These are phyloP conservation scores for Cercospora sp. DNA, from an alignment of 2,329 filamentous ascomycete genomes.

Conservation along the genomic window DNA sequence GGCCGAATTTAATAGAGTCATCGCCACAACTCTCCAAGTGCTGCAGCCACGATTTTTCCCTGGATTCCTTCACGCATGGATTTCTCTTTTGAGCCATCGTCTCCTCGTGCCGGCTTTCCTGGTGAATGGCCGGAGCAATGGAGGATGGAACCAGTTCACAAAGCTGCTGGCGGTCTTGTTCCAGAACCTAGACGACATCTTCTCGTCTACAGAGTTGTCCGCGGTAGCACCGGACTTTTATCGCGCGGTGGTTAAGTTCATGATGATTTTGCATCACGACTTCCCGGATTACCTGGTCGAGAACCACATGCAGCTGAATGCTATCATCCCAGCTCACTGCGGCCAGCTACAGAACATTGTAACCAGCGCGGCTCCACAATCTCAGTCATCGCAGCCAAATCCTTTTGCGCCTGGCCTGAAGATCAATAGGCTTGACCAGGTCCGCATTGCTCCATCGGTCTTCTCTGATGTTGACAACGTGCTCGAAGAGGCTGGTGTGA, in stretches of 20 bases:
- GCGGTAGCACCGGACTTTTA: constrained; percentile 79
- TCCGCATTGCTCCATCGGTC: constrained; percentile 66
- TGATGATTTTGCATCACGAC: constrained; percentile 87
- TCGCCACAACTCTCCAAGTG: constrained; percentile 70
- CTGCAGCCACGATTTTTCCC: constrained; percentile 77
- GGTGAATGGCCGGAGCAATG: constrained; percentile 42
- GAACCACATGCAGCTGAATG: constrained; percentile 79
- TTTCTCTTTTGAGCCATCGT: constrained; percentile 78
- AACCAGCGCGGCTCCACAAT: constrained; percentile 74
- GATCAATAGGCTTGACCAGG: constrained; percentile 73
- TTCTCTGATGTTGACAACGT: constrained; percentile 62
- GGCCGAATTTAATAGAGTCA: constrained; percentile 67
- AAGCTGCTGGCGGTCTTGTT: constrained; percentile 55
- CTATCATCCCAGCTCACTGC: constrained; percentile 78
- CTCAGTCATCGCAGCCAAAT: constrained; percentile 67
- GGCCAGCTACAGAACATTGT: constrained; percentile 87
- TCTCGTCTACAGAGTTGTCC: constrained; percentile 71
- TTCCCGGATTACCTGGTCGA: constrained; percentile 90
- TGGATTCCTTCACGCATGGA: constrained; percentile 82
- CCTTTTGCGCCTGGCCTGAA: constrained; percentile 73
- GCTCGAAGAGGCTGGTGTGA: constrained; percentile 54
- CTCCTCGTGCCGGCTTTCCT: constrained; percentile 80
- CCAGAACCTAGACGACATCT: constrained; percentile 72
- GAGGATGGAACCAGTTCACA: constrained; percentile 74
- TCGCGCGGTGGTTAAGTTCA: constrained; percentile 75